Evolutionary conservation across 2,329 filamentous ascomycete genomes (phyloP).

Genomic region (Trichoderma pleuroti): DNA sequence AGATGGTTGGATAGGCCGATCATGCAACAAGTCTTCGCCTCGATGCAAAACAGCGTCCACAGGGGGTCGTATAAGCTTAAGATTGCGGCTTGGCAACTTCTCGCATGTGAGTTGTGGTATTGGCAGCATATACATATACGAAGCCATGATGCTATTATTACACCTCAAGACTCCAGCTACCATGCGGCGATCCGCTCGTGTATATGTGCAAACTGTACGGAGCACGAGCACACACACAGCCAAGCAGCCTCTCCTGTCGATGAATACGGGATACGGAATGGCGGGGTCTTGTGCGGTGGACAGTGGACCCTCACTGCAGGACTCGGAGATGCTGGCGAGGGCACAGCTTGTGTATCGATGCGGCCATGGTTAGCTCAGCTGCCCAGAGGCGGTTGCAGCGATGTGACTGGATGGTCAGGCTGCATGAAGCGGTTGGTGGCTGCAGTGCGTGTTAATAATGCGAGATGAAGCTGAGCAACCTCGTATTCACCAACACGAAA

Average conservation of each 20-base stretch:
- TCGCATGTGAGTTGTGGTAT: background rate
- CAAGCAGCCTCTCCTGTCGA: background rate
- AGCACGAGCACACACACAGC: background rate
- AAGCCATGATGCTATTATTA: conserved; percentile 8
- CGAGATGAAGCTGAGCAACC: background rate
- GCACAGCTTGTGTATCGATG: background rate
- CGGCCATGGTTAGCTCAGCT: background rate
- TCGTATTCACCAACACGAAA: conserved; percentile 5
- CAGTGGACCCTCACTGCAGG: background rate
- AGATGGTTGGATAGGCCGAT: background rate
- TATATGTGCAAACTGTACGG: background rate
- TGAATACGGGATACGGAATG: conserved; percentile 2
- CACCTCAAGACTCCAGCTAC: background rate
- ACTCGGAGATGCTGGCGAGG: background rate
- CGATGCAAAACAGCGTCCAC: background rate
- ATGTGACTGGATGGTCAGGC: background rate
- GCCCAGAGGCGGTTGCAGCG: background rate
- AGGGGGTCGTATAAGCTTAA: conserved; percentile 4
- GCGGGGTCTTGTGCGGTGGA: background rate
- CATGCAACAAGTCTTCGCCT: background rate
- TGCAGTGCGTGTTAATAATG: background rate
- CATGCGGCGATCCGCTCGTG: background rate
- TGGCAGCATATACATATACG: background rate
- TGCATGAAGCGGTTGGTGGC: conserved; percentile 5
- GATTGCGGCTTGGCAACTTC: background rate